Evolutionary conservation across 2,329 filamentous ascomycete species (phyloP).

Genomic region (Parastagonospora avenae): DNA sequence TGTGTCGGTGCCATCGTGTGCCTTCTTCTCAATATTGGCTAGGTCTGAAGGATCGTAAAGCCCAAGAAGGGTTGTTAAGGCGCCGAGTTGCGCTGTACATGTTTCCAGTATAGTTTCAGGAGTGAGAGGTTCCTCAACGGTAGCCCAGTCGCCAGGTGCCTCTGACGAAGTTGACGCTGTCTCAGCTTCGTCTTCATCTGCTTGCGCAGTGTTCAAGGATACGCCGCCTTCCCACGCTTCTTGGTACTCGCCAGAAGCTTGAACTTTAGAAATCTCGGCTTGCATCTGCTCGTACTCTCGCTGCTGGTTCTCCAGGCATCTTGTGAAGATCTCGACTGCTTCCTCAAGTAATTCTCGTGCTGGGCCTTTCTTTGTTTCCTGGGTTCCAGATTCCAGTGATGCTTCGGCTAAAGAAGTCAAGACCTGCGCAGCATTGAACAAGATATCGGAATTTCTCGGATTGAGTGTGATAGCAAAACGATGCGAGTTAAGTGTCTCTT

Average conservation of each 20-base stretch:
- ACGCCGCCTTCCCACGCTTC: constrained; percentile 24
- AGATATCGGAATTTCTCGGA: constrained; percentile 67
- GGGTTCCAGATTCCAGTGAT: constrained; percentile 58
- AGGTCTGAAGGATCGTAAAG: constrained; percentile 54
- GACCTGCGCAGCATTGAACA: constrained; percentile 76
- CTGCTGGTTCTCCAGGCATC: constrained; percentile 53
- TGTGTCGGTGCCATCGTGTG: constrained; percentile 60
- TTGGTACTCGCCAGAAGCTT: constrained; percentile 27
- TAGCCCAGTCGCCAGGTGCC: constrained; percentile 66
- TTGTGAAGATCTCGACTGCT: constrained; percentile 64
- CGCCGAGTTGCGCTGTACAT: constrained; percentile 64
- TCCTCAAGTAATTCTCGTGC: constrained; percentile 63
- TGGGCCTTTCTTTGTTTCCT: constrained; percentile 46
- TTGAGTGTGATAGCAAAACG: constrained; percentile 64
- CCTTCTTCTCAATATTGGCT: constrained; percentile 60
- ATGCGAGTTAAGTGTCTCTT: constrained; percentile 67
- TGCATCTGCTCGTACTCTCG: constrained; percentile 51
- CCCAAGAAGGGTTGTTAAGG: constrained; percentile 54
- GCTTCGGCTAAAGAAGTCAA: constrained; percentile 69
- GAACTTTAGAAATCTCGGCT: constrained; percentile 37
- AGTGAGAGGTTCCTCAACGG: constrained; percentile 69
- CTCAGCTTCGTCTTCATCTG: constrained; percentile 28
- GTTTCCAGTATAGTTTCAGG: constrained; percentile 70
- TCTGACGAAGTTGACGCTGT: constrained; percentile 31
- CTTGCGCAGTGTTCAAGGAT: constrained; percentile 7